phyloP scores from a whole-genome alignment of 495 filamentous ascomycete species.

The Xylaria castorea region DNA sequence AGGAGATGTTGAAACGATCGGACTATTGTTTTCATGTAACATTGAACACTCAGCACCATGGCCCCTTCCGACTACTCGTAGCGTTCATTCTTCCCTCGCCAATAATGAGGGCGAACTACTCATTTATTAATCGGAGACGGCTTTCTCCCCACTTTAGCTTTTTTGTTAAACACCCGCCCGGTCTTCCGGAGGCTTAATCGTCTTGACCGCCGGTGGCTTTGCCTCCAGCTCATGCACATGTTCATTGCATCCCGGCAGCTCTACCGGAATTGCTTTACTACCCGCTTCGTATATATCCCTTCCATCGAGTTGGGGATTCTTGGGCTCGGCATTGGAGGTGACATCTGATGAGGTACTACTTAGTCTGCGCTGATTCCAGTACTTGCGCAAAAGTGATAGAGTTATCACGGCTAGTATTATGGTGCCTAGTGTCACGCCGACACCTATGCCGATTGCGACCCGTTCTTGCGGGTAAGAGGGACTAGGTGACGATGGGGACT shows the following conservation, averaged over 20 bases:
- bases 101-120: neutral
- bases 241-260: neutral
- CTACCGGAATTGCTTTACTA: neutral
- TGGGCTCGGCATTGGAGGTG: neutral
- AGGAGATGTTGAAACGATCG: neutral
- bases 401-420: neutral
- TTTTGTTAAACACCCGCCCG: neutral
- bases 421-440: slow-evolving; percentile 4
- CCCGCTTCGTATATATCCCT: slow-evolving; percentile 1
- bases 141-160: neutral
- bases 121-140: neutral
- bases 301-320: neutral
- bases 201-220: neutral
- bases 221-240: slow-evolving; percentile 11
- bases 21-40: neutral
- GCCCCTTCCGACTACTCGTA: neutral
- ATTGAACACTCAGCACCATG: neutral
- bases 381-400: neutral
- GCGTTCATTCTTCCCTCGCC: neutral
- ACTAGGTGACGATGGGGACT: neutral
- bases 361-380: neutral
- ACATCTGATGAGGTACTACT: neutral
- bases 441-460: neutral
- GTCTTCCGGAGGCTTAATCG: neutral
- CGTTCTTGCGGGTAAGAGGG: neutral